Conservation (phyloP, 345 rosid species). For the Geranium rotundifolium region DNA sequence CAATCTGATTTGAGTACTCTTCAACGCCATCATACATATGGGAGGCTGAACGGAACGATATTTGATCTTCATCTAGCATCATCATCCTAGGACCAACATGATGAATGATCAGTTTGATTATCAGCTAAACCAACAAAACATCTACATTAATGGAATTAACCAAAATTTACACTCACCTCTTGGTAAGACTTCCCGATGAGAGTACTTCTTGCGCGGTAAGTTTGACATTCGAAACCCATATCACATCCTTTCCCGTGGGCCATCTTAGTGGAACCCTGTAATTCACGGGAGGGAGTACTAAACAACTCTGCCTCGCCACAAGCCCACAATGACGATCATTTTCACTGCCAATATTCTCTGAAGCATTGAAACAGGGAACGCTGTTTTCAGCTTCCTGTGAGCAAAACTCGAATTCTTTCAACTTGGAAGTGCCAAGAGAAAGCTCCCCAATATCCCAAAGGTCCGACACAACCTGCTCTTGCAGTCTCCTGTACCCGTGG, state of each 20-base stretch:
- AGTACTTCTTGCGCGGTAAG: slow-evolving; percentile 87
- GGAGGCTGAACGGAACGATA: slow-evolving; percentile 85
- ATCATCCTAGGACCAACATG: slow-evolving; percentile 54
- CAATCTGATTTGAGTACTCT: slow-evolving; percentile 97
- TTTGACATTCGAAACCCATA: slow-evolving; percentile 80
- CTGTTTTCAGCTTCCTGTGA: slow-evolving; percentile 49
- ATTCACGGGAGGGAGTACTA: slow-evolving; percentile 56
- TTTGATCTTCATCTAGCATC: slow-evolving; percentile 93
- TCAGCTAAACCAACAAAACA: not conserved
- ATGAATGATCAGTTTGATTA: slow-evolving; percentile 3
- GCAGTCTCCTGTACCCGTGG: slow-evolving; percentile 73
- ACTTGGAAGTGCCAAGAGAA: slow-evolving; percentile 59
- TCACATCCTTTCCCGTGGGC: slow-evolving; percentile 93
- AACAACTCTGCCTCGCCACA: slow-evolving; percentile 46
- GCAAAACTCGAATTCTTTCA: slow-evolving; percentile 73
- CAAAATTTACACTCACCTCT: slow-evolving; percentile 42
- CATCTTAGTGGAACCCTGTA: slow-evolving; percentile 89
- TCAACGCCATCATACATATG: slow-evolving; percentile 85
- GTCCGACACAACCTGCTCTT: slow-evolving; percentile 81
- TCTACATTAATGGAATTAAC: not conserved
- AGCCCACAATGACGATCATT: slow-evolving; percentile 55
- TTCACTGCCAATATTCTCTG: slow-evolving; percentile 52
- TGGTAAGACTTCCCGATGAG: slow-evolving; percentile 89
- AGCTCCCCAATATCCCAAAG: slow-evolving; percentile 89
- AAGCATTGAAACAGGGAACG: slow-evolving; percentile 77